A percentile compares a stretch with the other conserved stretches of the same genome.
These are phyloP conservation scores for Mycena haematopus DNA, from an alignment of 768 basidiomycete species.

Conservation along the genomic window DNA sequence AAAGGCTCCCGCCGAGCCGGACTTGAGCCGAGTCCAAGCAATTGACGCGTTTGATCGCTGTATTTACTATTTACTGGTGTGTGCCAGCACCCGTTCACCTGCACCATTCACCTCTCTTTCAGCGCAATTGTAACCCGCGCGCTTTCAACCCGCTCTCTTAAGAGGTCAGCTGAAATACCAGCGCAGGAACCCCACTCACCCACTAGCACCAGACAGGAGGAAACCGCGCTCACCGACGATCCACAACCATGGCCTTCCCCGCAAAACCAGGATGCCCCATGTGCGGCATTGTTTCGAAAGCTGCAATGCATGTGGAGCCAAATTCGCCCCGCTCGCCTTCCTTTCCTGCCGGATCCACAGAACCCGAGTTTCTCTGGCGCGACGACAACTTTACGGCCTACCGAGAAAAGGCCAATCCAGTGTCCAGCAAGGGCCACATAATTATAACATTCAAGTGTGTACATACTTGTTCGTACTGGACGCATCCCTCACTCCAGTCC, in stretches of 20 bases:
- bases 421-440: slow-evolving; percentile 76
- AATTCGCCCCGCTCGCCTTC: slow-evolving; percentile 53
- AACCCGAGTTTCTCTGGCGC: slow-evolving; percentile 72
- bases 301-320: slow-evolving; percentile 53
- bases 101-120: slow-evolving; percentile 4
- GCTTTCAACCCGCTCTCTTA: too few relatives aligned
- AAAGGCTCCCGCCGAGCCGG: too few relatives aligned
- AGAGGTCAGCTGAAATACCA: too few relatives aligned
- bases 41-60: too few relatives aligned
- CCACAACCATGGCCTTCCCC: slow-evolving; percentile 54
- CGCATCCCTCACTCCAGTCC: slow-evolving; percentile 9
- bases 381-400: slow-evolving; percentile 82
- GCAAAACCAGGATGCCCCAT: slow-evolving; percentile 76
- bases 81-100: slow-evolving; percentile 3
- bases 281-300: slow-evolving; percentile 73
- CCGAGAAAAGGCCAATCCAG: slow-evolving; percentile 70
- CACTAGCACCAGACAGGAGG: too few relatives aligned
- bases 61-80: neutral
- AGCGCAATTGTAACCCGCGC: neutral
- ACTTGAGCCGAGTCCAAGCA: too few relatives aligned
- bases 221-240: too few relatives aligned
- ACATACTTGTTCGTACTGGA: neutral
- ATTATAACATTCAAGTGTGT: slow-evolving; percentile 80
- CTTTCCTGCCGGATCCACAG: slow-evolving; percentile 52
- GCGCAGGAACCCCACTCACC: too few relatives aligned